Evolutionary conservation across 2,329 filamentous ascomycete genomes (phyloP).

Genomic region (Monilinia polystroma): DNA sequence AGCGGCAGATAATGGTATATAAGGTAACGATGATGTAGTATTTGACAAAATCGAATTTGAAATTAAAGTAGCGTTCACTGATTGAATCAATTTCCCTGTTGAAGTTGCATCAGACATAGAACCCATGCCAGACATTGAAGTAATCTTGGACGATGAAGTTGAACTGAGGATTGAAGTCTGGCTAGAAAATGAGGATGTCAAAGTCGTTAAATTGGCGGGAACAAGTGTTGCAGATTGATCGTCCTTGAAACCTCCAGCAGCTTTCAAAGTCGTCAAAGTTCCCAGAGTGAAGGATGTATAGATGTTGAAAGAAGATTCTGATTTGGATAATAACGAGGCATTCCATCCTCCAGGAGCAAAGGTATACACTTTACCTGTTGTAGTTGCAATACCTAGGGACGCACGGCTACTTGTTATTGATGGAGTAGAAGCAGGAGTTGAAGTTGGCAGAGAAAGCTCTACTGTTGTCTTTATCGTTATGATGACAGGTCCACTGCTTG

Average conservation of each 20-base stretch:
- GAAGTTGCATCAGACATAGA: background rate
- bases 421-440: background rate
- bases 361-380: conserved; percentile 23
- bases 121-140: background rate
- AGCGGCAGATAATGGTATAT: background rate
- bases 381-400: too few relatives aligned
- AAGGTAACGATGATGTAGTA: background rate
- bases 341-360: conserved; percentile 32
- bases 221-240: conserved; percentile 2
- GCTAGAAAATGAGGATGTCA: conserved; percentile 11
- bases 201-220: conserved; percentile 3
- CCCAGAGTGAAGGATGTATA: conserved; percentile 19
- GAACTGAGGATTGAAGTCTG: background rate
- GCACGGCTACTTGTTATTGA: background rate
- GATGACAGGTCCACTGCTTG: too few relatives aligned
- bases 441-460: background rate
- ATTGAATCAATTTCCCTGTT: background rate
- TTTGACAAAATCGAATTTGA: background rate
- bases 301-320: conserved; percentile 22
- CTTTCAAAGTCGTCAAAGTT: conserved; percentile 25
- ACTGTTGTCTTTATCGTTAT: background rate
- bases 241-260: conserved; percentile 27
- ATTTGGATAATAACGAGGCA: conserved; percentile 21
- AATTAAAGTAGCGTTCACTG: background rate
- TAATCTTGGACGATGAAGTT: background rate